Base-by-base conservation (phyloP, 768 basidiomycete genomes). In the Lanmaoa pseudosensibilis region DNA sequence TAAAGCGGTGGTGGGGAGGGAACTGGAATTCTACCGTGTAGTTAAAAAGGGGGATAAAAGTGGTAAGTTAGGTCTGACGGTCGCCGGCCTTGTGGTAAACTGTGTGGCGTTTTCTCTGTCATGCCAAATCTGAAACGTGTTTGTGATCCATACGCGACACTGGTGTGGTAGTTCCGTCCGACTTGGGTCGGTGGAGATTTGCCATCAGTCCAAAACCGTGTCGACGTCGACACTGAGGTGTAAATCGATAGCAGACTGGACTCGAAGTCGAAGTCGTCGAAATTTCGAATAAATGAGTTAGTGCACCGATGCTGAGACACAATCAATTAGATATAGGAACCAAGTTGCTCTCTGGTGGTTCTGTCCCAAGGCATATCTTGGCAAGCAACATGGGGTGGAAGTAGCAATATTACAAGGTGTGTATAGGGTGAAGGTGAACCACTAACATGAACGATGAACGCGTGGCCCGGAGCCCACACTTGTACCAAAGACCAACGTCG, bases 1-100 rank as follows among this genome's bases (percentile, higher is more conserved):
- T 95, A 56, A 91, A 87, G 71, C 81, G 81, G 67, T 97, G 97
- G 89, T 92, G 88, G 83, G 93, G 93, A 69, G 87, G 94, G 8
- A 98, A 98, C 69, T 91, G 88, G 87, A 90, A 91, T 65, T 62
- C 51, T 0, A 23, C 58, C 1, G 49, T 56, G 50, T 71, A 58
- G 27, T n/a, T 27, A 27, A 27, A 46, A 37, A 15, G 27, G n/a
- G 12, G 27, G n/a, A n/a, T 10, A 19, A 30, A 39, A 7, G 11
- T 6, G 5, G 18, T 27, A 10, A 18, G 37, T n/a, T 27, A 10
- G 37, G 37, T n/a, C 27, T 8, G 27, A 30, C 27, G 7, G 27
- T 30, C 27, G 27, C 27, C 3, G 10, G 32, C 32, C n/a, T 30
- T 25, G 23, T 18, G 23, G 23, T 25, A 39, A 19, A 39, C n/a